phyloP scores from a whole-genome alignment of 2,329 filamentous ascomycete genomes.

The Colletotrichum sp. region DNA sequence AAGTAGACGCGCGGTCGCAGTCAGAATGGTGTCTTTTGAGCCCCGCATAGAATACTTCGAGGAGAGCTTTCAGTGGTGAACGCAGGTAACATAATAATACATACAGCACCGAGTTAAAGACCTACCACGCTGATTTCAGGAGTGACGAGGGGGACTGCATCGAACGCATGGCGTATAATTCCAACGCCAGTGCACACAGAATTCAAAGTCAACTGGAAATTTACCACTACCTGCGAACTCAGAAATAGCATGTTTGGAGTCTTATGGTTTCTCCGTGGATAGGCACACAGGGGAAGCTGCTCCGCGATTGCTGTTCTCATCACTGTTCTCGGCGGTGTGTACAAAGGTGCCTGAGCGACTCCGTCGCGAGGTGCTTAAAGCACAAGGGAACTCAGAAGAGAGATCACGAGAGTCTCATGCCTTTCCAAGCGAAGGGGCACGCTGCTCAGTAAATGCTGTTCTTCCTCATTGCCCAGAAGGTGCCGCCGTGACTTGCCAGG shows the following conservation, averaged over 20 bases:
- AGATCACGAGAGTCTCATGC: neutral
- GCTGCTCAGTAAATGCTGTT: neutral
- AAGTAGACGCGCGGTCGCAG: conserved; percentile 36
- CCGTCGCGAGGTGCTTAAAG: neutral
- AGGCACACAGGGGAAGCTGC: neutral
- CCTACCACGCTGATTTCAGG: neutral
- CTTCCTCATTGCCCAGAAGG: neutral
- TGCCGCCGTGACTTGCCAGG: neutral
- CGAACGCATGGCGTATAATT: neutral
- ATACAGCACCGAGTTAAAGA: accelerated
- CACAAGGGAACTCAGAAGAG: neutral
- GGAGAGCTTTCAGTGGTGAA: conserved; percentile 47
- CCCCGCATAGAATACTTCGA: conserved; percentile 44
- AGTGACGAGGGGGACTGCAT: neutral
- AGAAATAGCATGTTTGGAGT: neutral
- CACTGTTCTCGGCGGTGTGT: neutral
- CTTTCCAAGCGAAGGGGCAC: neutral
- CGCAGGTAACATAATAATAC: accelerated
- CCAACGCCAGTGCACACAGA: neutral
- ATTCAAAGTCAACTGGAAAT: accelerated
- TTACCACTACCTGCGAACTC: neutral
- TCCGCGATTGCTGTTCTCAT: neutral
- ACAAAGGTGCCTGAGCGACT: neutral
- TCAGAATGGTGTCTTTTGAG: conserved; percentile 26
- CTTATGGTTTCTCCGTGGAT: neutral